Conservation (phyloP, 164 flowering plant genomes). For the Warburgia ugandensis region DNA sequence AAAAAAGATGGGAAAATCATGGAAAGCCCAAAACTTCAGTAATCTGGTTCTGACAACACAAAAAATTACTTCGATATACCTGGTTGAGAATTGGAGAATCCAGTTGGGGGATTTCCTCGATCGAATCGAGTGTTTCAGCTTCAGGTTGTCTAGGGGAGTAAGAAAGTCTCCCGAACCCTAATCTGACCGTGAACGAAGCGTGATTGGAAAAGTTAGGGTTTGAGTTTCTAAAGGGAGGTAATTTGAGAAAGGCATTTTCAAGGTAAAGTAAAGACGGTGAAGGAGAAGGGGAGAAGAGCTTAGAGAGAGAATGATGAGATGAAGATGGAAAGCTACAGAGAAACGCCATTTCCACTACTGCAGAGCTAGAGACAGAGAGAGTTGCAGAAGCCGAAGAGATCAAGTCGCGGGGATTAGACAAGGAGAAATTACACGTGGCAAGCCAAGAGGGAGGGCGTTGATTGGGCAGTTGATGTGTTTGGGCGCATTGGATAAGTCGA, state of each 20-base stretch:
- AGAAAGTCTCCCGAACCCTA: neutral
- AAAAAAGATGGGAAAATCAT: too few species aligned
- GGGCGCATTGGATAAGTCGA: too few species aligned
- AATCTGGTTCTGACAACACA: neutral
- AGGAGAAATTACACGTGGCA: too few species aligned
- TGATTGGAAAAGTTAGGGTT: neutral
- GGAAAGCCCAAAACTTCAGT: neutral
- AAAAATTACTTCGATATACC: neutral
- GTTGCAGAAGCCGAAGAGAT: too few species aligned
- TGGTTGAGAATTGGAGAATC: neutral
- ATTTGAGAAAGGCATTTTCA: neutral
- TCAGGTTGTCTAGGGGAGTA: neutral
- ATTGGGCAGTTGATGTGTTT: too few species aligned
- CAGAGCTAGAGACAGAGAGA: neutral
- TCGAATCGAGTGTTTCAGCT: neutral
- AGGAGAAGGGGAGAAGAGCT: neutral
- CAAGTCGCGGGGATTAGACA: too few species aligned
- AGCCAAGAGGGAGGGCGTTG: too few species aligned
- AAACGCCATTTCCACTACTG: too few species aligned
- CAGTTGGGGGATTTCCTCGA: neutral
- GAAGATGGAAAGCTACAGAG: neutral
- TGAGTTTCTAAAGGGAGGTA: neutral
- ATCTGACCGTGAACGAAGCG: neutral
- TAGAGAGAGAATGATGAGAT: neutral
- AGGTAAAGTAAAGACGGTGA: neutral